Base-by-base conservation (phyloP, 768 basidiomycete species). In the Pleurotus salmoneostramineus region DNA sequence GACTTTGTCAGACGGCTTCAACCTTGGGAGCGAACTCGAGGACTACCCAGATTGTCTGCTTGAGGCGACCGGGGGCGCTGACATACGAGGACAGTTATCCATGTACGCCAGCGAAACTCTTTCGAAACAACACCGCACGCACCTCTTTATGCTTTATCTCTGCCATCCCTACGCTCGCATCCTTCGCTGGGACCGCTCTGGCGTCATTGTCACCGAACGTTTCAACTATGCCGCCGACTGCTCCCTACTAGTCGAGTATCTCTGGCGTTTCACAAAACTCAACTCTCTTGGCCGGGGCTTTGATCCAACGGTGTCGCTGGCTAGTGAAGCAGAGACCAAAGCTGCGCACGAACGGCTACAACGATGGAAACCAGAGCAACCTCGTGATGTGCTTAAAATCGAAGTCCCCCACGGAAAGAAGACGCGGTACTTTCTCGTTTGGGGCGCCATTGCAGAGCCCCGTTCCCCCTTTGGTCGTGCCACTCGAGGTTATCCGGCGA, bases 161-260 rank as follows among this genome's bases (percentile, higher is more conserved):
- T 62, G 45, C n/a, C 65, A 67, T 32, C 57, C 59, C 1, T 54
- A 50, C 17, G 70, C 61, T 6, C 68, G 72, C 2, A 56, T 75
- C 36, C 62, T 76, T 15, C 64, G 67, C 3, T 64, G 66, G 60
- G 75, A 76, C 56, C 66, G 73, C 3, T 60, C 70, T 2, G 75
- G 71, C 4, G 63, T 60, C 0, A 61, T 75, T 11, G 70, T 72
- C 5, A 62, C 72, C 0, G 56, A 59, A 27, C n/a, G 50, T 0
- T 72, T 75, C 62, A 57, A 68, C 46, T 65, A 66, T 31, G 36
- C 15, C 10, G 21, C 42, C 11, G 40, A 56, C n/a, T 56, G 40
- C 36, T n/a, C 17, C 15, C 32, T 10, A 1, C 3, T 56, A 17
- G 36, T 56, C 12, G n/a, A 43, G 14, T 56, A 43, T 31, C 12